Base-by-base conservation (phyloP, 2,329 filamentous ascomycete species). In the Paraconiothyrium sp. region DNA sequence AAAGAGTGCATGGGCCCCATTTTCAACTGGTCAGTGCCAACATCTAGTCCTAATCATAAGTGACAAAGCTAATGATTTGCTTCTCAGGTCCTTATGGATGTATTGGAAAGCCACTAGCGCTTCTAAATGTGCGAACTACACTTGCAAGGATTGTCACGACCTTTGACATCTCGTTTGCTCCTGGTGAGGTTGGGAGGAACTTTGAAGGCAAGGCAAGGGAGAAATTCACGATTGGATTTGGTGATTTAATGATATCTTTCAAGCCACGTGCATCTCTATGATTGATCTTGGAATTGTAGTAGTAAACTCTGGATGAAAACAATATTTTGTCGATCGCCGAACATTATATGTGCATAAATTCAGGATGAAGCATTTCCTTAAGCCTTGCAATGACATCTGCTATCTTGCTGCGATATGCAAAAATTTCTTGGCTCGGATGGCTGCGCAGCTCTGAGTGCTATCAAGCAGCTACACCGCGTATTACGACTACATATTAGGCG, bases 1-100 rank as follows among this genome's bases (percentile, higher is more conserved):
- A 32, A 55, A 32, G 20, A 30, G 47, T 14, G 63, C 56, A 5
- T 68, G 50, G 41, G 54, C 56, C 10, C 65, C 67, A 11, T 67
- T 70, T 20, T 57, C 48, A 20, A 11, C 16, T 6, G 49, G 32
- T 37, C 34, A n/a, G 10, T 37, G 39, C 4, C 11, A 6, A 14
- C 16, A 16, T 41, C 11, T 16, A 2, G 3, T 3, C 16, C 9
- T 41, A 1, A 16, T 16, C 2, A 30, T 16, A 16, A 41, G 37
- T 6, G 37, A 41, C 2, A 14, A 41, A 41, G 37, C 37, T 41
- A 14, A 41, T 16, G 13, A 6, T 41, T 6, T 22, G 24, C 8
- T 27, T 7, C 41, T 1, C 43, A 46, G 43, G 43, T 9, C 43
- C 43, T 10, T 24, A 22, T 9, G 43, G 43, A 3, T 46, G 43